Conservation (phyloP, 495 filamentous ascomycete genomes). For the Gamarada debralockiae region DNA sequence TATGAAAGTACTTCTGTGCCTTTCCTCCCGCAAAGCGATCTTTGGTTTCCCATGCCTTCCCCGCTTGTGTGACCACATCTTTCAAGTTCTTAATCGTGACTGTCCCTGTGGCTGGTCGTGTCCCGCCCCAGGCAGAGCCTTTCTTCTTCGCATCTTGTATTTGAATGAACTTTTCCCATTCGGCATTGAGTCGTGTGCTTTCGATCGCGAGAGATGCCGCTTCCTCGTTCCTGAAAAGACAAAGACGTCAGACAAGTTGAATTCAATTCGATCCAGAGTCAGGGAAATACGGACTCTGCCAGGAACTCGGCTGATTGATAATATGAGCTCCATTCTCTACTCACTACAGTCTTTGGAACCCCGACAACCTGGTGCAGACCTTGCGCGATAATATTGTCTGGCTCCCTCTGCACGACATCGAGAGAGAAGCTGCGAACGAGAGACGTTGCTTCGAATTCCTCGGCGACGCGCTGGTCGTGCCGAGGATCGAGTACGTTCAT, state of each 20-base stretch:
- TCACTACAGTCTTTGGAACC: not conserved
- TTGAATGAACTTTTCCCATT: not conserved
- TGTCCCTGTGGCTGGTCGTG: too few relatives aligned
- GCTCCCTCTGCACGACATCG: not conserved
- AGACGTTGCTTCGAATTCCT: not conserved
- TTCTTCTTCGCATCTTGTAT: too few relatives aligned
- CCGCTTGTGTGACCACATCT: not conserved
- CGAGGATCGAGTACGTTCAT: not conserved
- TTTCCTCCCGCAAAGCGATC: not conserved
- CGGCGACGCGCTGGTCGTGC: not conserved
- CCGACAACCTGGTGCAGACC: not conserved
- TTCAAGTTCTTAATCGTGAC: not conserved
- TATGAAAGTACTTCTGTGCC: not conserved
- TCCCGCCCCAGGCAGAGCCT: too few relatives aligned
- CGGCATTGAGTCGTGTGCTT: not conserved
- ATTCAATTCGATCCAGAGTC: not conserved
- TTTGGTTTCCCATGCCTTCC: not conserved
- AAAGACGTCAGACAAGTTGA: not conserved
- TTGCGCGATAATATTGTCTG: not conserved
- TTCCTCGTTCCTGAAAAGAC: not conserved
- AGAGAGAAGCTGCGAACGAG: not conserved
- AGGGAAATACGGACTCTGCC: not conserved
- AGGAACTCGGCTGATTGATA: not conserved
- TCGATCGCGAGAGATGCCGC: not conserved
- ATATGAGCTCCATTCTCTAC: slow-evolving; percentile 1